Conservation (phyloP, 75 land plant species). For the Sequoia sempervirens region DNA sequence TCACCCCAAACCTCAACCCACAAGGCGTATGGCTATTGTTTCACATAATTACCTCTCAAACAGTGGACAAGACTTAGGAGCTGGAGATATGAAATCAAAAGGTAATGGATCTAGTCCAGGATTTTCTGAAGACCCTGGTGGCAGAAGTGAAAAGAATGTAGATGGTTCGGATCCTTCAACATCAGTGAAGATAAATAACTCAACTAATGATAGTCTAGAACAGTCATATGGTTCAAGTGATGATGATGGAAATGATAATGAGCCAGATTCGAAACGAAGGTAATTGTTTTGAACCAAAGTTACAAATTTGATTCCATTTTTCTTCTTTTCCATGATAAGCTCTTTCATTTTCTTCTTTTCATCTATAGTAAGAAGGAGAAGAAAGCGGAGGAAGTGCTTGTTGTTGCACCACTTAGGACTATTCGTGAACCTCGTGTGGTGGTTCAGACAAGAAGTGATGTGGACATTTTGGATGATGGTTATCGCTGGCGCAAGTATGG, state of each 20-base stretch:
- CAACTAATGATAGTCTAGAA: constrained; percentile 34
- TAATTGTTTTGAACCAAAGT: constrained; percentile 11
- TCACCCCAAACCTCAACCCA: constrained; percentile 65
- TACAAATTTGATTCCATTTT: not conserved
- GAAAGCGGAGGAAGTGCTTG: constrained; percentile 18
- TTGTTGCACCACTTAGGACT: constrained; percentile 14
- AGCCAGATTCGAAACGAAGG: constrained; percentile 68
- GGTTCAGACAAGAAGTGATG: constrained; percentile 33
- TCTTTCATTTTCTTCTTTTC: constrained; percentile 5
- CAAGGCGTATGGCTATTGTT: constrained; percentile 24
- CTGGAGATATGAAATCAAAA: constrained; percentile 13
- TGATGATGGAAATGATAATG: constrained; percentile 46
- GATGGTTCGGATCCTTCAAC: constrained; percentile 24
- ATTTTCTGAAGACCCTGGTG: constrained; percentile 9
- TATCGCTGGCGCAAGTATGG: constrained; percentile 52
- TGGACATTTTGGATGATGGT: constrained; percentile 40
- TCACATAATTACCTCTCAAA: constrained; percentile 25
- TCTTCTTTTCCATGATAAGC: not conserved
- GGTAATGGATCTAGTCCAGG: constrained; percentile 6
- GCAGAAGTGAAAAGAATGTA: constrained; percentile 17
- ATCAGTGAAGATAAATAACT: constrained; percentile 12
- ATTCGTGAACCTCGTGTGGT: constrained; percentile 27
- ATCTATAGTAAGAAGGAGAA: constrained; percentile 22
- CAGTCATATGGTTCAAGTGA: constrained; percentile 55
- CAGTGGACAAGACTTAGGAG: constrained; percentile 14